Evolutionary conservation across 345 rosid species (phyloP).

Genomic region (Cochlearia excelsa): DNA sequence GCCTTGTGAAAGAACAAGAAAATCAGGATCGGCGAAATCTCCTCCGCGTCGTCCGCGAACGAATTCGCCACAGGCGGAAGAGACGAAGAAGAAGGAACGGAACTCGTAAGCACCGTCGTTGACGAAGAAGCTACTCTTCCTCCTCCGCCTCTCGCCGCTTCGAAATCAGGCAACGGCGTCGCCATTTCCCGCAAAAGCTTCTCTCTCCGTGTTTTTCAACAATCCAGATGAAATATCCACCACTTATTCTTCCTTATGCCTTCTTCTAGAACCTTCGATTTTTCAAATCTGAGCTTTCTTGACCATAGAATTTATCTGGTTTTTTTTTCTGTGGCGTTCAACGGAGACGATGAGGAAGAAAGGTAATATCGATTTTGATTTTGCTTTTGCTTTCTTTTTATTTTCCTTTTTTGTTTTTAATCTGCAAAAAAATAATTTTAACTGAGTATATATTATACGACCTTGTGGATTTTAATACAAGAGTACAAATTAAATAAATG

Average conservation of each 20-base stretch:
- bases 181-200: constrained; percentile 50
- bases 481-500: constrained; percentile 6
- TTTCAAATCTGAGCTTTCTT: constrained; percentile 37
- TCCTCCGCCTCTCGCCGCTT: constrained; percentile 38
- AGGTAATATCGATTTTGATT: constrained; percentile 34
- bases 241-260: constrained; percentile 13
- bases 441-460: constrained; percentile 25
- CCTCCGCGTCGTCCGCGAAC: constrained; percentile 38
- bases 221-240: constrained; percentile 11
- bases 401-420: constrained; percentile 10
- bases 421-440: constrained; percentile 17
- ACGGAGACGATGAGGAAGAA: constrained; percentile 37
- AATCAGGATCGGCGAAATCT: constrained; percentile 71
- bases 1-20: constrained; percentile 83
- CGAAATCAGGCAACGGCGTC: constrained; percentile 69
- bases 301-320: constrained; percentile 31
- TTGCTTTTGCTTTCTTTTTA: constrained; percentile 29
- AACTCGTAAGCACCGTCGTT: constrained; percentile 33
- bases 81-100: constrained; percentile 36
- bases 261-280: constrained; percentile 14
- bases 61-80: constrained; percentile 29
- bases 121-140: constrained; percentile 34
- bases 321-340: constrained; percentile 16
- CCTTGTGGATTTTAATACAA: background rate
- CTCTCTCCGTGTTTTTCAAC: constrained; percentile 21